Evolutionary conservation across 1,284 basidiomycete genomes (phyloP).

Genomic region (Trametes versicolor): DNA sequence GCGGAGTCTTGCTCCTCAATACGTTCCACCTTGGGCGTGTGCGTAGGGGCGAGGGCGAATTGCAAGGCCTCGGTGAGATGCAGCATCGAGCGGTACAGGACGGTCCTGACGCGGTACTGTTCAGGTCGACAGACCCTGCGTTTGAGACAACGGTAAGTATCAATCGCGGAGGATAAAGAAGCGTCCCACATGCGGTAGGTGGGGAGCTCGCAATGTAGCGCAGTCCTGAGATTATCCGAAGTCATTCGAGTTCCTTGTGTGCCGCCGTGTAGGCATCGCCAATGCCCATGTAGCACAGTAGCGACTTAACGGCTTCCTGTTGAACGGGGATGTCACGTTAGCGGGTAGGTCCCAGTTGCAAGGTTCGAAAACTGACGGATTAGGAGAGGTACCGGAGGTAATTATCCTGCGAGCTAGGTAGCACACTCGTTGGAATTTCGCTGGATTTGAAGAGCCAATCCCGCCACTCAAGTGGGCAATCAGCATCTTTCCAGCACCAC

Average conservation of each 20-base stretch:
- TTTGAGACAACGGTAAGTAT: conserved; percentile 22
- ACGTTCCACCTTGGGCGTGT: neutral
- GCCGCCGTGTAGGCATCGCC: conserved; percentile 80
- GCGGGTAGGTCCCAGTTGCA: neutral
- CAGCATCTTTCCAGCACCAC: conserved; percentile 78
- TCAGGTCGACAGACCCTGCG: conserved; percentile 78
- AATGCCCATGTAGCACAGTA: conserved; percentile 83
- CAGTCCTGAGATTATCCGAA: conserved; percentile 60
- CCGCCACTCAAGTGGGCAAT: conserved; percentile 71
- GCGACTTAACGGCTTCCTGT: conserved; percentile 69
- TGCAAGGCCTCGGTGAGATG: conserved; percentile 48
- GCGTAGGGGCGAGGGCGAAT: conserved; percentile 2
- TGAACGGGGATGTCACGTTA: neutral
- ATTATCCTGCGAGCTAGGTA: conserved; percentile 62
- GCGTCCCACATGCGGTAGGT: conserved; percentile 73
- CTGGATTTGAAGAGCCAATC: conserved; percentile 59
- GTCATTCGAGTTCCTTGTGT: conserved; percentile 85
- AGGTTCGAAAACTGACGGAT: conserved; percentile 47
- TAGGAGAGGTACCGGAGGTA: conserved; percentile 62
- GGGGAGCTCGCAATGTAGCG: conserved; percentile 75
- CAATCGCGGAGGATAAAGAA: conserved; percentile 6
- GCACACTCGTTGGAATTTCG: conserved; percentile 59
- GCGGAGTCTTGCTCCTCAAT: neutral
- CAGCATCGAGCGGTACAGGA: conserved; percentile 63
- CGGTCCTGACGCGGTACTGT: conserved; percentile 75